Evolutionary conservation across 805 yeast genomes (phyloP).

Genomic region (Blastobotrys americana): DNA sequence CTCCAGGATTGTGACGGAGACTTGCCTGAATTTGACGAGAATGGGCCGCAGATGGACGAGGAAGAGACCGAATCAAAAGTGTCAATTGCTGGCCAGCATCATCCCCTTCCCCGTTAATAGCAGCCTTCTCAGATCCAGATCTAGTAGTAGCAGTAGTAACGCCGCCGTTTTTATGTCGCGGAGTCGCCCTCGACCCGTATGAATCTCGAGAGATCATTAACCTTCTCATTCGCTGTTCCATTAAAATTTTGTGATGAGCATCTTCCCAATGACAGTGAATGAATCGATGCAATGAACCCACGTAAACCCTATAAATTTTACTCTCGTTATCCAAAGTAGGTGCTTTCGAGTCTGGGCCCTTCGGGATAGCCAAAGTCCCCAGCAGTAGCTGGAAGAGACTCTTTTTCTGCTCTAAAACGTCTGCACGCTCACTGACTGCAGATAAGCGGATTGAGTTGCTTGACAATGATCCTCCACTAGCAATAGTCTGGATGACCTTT

Average conservation of each 20-base stretch:
- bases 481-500: slow-evolving; percentile 27
- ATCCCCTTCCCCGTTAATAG: background rate
- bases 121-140: no score
- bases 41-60: slow-evolving; percentile 13
- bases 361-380: slow-evolving; percentile 1
- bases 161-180: no score
- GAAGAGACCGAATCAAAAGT: slow-evolving; percentile 13
- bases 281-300: slow-evolving; percentile 40
- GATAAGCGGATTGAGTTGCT: slow-evolving; percentile 2
- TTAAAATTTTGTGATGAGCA: slow-evolving; percentile 21
- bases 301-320: slow-evolving; percentile 11
- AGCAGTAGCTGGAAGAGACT: slow-evolving; percentile 4
- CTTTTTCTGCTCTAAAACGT: slow-evolving; percentile 6
- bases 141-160: no score
- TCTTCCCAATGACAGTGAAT: slow-evolving; percentile 44
- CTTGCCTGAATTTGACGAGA: slow-evolving; percentile 4
- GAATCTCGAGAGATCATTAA: slow-evolving; percentile 6
- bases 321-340: slow-evolving; percentile 20
- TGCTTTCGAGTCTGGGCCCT: slow-evolving; percentile 6
- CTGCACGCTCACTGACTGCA: slow-evolving; percentile 3
- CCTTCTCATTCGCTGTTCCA: slow-evolving; percentile 18
- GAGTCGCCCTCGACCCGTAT: no score
- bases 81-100: slow-evolving; percentile 11
- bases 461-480: slow-evolving; percentile 15
- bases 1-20: slow-evolving; percentile 7